A percentile compares a stretch with the other conserved stretches of the same genome.
phyloP scores from a whole-genome alignment of 164 flowering plant species.

The Vitis rupestris region DNA sequence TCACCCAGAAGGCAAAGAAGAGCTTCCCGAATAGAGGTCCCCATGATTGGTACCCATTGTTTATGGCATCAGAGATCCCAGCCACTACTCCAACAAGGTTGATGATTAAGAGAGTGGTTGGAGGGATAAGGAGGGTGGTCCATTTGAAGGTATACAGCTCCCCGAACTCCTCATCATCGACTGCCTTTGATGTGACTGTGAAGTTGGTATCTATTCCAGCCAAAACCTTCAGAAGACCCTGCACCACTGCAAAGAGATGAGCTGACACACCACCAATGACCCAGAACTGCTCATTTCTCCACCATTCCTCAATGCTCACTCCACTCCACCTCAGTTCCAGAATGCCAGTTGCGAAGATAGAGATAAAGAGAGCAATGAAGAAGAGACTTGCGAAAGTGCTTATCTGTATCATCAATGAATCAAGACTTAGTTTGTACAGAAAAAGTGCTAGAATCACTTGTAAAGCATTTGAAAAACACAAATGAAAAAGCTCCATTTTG shows the following conservation, averaged over 20 bases:
- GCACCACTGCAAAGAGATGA: conserved; percentile 75
- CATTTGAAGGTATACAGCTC: conserved; percentile 80
- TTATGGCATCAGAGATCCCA: conserved; percentile 89
- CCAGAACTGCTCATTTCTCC: conserved; percentile 95
- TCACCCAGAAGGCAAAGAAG: conserved; percentile 84
- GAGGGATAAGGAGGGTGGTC: conserved; percentile 86
- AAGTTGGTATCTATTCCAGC: conserved; percentile 85
- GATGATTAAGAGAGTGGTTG: conserved; percentile 77
- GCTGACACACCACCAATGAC: conserved; percentile 90
- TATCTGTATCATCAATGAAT: conserved; percentile 43
- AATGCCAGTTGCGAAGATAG: conserved; percentile 82
- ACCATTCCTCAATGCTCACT: conserved; percentile 90
- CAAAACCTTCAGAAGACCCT: conserved; percentile 73
- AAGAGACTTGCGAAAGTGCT: conserved; percentile 85
- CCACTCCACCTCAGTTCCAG: conserved; percentile 91
- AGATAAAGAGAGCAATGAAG: conserved; percentile 73
- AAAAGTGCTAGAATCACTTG: not conserved
- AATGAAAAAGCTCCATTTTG: too few relatives aligned
- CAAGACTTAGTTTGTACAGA: not conserved
- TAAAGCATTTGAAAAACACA: not conserved
- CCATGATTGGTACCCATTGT: conserved; percentile 81
- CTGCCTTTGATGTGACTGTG: conserved; percentile 74
- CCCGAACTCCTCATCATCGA: conserved; percentile 77
- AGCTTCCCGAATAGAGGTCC: conserved; percentile 89
- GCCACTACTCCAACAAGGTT: conserved; percentile 86